phyloP scores from a whole-genome alignment of 805 yeast species.

The Tetrapisispora arboricola region DNA sequence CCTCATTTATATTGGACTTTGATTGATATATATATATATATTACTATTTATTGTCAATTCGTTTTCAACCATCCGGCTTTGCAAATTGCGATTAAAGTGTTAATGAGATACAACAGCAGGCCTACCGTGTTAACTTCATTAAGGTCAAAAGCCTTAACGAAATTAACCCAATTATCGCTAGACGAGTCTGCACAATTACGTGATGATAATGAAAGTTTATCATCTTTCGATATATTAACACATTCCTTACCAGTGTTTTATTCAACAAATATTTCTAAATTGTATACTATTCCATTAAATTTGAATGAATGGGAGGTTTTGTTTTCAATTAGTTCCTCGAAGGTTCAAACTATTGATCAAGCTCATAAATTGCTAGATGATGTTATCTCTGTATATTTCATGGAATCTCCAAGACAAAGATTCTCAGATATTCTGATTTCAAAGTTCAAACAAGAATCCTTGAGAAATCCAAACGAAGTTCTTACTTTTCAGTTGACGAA shows the following conservation, averaged over 20 bases:
- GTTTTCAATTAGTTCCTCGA: slow-evolving; percentile 38
- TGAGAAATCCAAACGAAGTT: slow-evolving; percentile 33
- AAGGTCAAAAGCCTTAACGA: slow-evolving; percentile 20
- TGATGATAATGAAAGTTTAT: background rate
- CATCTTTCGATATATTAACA: slow-evolving; percentile 12
- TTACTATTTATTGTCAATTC: too few relatives aligned
- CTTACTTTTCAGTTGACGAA: slow-evolving; percentile 29
- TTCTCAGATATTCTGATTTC: slow-evolving; percentile 32
- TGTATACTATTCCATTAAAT: slow-evolving; percentile 35
- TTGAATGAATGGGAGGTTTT: slow-evolving; percentile 46
- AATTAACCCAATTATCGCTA: slow-evolving; percentile 12
- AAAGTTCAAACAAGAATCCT: slow-evolving; percentile 26
- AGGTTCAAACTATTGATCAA: slow-evolving; percentile 27
- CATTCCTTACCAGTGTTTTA: slow-evolving; percentile 23
- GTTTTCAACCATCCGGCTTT: background rate
- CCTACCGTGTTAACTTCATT: slow-evolving; percentile 7
- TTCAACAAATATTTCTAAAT: slow-evolving; percentile 17
- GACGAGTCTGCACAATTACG: background rate
- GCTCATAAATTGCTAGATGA: slow-evolving; percentile 32
- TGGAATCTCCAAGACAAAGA: slow-evolving; percentile 41
- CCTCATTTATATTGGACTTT: too few relatives aligned
- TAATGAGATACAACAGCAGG: slow-evolving; percentile 9
- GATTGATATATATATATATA: too few relatives aligned
- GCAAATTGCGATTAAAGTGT: background rate
- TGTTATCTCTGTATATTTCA: slow-evolving; percentile 38